Evolutionary conservation across 2,329 filamentous ascomycete species (phyloP), one percentile per base, ranked within the genome.

Genomic region (Sclerotinia minor): DNA sequence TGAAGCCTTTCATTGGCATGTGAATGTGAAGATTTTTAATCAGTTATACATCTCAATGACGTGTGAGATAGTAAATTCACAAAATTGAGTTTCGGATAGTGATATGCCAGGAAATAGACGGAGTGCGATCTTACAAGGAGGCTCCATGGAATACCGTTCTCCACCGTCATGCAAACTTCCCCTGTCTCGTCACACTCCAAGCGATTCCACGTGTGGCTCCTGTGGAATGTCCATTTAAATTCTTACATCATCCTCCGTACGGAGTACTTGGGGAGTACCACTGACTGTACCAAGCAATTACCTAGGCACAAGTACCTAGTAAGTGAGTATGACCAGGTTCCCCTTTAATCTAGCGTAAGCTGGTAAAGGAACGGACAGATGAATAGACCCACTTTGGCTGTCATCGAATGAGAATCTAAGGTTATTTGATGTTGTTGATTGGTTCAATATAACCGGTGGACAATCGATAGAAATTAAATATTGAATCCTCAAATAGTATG

Each of bases 241-340:
- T 61, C 45, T 49, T 60, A 49, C 58, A 49, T 60, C 58, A 60
- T 29, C 5, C 29, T 29, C 29, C 29, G 29, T 60, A 60, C 38
- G 38, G 11, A 41, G 38, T 41, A 41, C 45, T 38, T 17, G 5
- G 21, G 44, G 24, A 32, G 45, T 50, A 61, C 21, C n/a, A 61
- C 59, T 61, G 19, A 61, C 59, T 61, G 19, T 61, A 61, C 29
- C 59, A 50, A 38, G 41, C 59, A 38, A 49, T 29, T 17, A 17
- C 15, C 38, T 17, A 32, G 57, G 41, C 21, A 6, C 47, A 49
- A 21, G 47, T 49, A 11, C 21, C 38, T 41, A 41, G 29, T 35
- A 54, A 17, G n/a, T 17, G 21, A 17, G 29, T 17, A 26, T 26
- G 50, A 13, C 29, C 32, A 50, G 21, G 29, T 17, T 35, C 15